Evolutionary conservation across 495 filamentous ascomycete genomes (phyloP), one percentile per base, ranked within the genome.

Genomic region (Coniosporium apollinis): DNA sequence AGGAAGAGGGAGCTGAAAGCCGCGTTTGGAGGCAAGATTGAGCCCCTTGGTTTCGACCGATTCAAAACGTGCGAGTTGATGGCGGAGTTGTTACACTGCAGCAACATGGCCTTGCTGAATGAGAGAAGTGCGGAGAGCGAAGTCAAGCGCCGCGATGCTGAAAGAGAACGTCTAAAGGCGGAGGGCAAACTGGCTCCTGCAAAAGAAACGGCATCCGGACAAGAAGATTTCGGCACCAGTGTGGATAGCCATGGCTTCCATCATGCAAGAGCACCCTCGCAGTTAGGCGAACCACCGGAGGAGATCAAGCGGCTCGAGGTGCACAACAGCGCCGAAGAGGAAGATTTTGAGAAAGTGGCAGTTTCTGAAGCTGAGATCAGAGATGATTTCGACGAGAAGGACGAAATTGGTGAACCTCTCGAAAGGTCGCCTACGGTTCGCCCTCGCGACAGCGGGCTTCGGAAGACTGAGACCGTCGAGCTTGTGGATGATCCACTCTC

Each of bases 61-160:
- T 99, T 99, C 65, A 99, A 99, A 64, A 94, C 89, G 0, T 99
- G 91, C 51, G 89, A 99, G 56, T 63, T 99, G 44, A 96, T 99
- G 91, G 89, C 89, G 2, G 89, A 99, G 49, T 63, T 99, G 29
- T 59, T 99, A 22, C 89, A 99, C 51, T 99, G 89, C 59, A 96
- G 91, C 59, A 99, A 99, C 48, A 99, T 99, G 89, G 84, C 78
- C 5, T 64, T 99, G 31, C 61, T 99, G 36, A 99, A 99, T 47
- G 86, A 96, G 54, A 63, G 74, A 11, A 91, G 91, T 16, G 85
- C 83, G 20, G 89, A 99, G 47, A 72, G 80, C 31, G 79, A 91
- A 43, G 79, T 94, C 21, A 75, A 66, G 44, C 65, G 75, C 28
- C 68, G 91, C 34, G 83, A 99, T 52, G 61, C 65, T 8, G 85